Percentiles rank a stretch among this genome's conserved stretches.
Conservation (phyloP, 176 grass and related monocot genomes). For the Lolium multiflorum region DNA sequence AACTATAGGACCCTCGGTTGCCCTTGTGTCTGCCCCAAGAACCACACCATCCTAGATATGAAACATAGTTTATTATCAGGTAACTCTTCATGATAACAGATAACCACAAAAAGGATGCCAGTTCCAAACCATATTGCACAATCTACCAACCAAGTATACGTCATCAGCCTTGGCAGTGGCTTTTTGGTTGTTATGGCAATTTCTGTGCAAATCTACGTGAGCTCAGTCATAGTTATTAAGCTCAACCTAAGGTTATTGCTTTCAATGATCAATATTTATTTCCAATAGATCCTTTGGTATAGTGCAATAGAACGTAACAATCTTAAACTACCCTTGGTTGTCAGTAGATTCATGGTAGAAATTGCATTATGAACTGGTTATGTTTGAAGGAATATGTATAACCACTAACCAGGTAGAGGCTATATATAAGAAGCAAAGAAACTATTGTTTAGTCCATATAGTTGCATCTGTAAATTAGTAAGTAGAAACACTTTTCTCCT, state of each 20-base stretch:
- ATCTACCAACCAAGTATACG: neutral
- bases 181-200: neutral
- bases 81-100: constrained; percentile 9
- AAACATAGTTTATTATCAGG: constrained; percentile 5
- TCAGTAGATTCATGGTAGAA: neutral
- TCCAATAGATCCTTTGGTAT: neutral
- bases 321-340: neutral
- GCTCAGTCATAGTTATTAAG: neutral
- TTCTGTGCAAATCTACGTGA: neutral
- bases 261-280: neutral
- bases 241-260: neutral
- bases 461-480: neutral
- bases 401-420: neutral
- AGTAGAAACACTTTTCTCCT: neutral
- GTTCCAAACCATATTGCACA: neutral
- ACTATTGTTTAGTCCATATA: neutral
- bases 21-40: constrained; percentile 92
- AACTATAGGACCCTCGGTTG: constrained; percentile 95
- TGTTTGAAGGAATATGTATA: neutral
- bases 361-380: neutral
- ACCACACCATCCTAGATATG: constrained; percentile 87
- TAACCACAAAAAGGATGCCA: neutral
- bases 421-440: neutral
- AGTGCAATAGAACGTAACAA: neutral
- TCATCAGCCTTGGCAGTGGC: neutral